Conservation (phyloP, 495 filamentous ascomycete species). For the Lepraria neglecta region DNA sequence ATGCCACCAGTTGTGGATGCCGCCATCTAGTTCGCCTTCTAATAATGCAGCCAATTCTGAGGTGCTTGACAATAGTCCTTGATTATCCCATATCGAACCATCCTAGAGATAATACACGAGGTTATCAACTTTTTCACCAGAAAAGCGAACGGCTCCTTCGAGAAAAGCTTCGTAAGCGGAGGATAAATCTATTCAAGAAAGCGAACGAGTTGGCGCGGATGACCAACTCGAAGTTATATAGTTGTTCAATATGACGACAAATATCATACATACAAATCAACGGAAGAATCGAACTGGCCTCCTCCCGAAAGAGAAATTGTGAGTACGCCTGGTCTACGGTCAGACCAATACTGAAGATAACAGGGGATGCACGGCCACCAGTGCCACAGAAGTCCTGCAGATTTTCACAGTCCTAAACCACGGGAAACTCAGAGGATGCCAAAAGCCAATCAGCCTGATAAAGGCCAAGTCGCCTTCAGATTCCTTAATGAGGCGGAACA, state of each 20-base stretch:
- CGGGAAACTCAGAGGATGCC: conserved; percentile 11
- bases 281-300: conserved; percentile 5
- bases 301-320: conserved; percentile 11
- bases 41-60: conserved; percentile 12
- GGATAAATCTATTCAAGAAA: conserved; percentile 8
- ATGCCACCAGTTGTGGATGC: conserved; percentile 5
- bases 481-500: conserved; percentile 7
- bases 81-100: conserved; percentile 14
- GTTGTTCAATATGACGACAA: conserved; percentile 7
- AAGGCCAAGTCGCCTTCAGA: conserved; percentile 14
- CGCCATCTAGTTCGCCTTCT: conserved; percentile 15
- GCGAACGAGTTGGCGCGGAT: conserved; percentile 13
- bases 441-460: conserved; percentile 17
- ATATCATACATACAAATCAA: conserved; percentile 14
- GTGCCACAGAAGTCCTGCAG: neutral
- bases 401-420: conserved; percentile 13
- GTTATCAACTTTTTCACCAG: conserved; percentile 13
- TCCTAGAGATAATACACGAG: conserved; percentile 14
- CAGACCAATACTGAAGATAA: too few species aligned
- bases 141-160: conserved; percentile 10
- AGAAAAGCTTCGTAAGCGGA: conserved; percentile 11
- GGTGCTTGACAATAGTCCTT: conserved; percentile 13
- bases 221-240: conserved; percentile 15
- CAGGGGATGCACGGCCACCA: neutral
- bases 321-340: conserved; percentile 3